Evolutionary conservation across 2,329 filamentous ascomycete genomes (phyloP).

Genomic region (Fusarium pilosicola): DNA sequence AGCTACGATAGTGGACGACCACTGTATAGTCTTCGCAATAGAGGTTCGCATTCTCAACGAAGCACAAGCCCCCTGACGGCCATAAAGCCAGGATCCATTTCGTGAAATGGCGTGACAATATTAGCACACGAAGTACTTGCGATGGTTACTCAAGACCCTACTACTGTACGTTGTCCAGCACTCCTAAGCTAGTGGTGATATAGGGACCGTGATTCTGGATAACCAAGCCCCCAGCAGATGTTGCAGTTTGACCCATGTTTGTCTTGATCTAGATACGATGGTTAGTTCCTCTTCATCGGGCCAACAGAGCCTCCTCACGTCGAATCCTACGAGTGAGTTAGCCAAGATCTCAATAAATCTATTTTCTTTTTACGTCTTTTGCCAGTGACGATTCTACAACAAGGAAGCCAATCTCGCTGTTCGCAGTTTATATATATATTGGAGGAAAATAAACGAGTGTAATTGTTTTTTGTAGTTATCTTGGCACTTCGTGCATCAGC

Average conservation of each 20-base stretch:
- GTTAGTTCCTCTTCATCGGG: background rate
- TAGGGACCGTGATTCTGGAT: background rate
- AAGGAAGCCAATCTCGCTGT: too few species aligned
- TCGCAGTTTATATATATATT: too few species aligned
- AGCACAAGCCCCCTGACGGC: background rate
- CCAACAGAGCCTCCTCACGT: too few species aligned
- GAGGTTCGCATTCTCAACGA: background rate
- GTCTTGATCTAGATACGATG: background rate
- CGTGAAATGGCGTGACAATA: too few species aligned
- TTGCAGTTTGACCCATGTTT: background rate
- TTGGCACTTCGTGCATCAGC: rapidly evolving
- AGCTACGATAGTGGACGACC: background rate
- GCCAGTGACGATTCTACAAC: too few species aligned
- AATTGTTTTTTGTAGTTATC: background rate
- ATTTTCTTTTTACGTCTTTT: too few species aligned
- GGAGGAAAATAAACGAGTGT: too few species aligned
- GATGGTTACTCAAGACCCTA: too few species aligned
- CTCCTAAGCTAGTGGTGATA: background rate
- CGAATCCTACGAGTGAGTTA: too few species aligned
- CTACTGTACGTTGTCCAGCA: background rate
- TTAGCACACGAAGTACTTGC: too few species aligned
- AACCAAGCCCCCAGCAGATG: background rate
- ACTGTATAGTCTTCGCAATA: background rate
- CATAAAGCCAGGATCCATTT: too few species aligned
- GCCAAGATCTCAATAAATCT: too few species aligned